A percentile compares a stretch with the other conserved stretches of the same genome.
These are phyloP conservation scores for Cryphonectria nitschkei DNA, from an alignment of 2,329 filamentous ascomycete genomes.

Conservation along the genomic window DNA sequence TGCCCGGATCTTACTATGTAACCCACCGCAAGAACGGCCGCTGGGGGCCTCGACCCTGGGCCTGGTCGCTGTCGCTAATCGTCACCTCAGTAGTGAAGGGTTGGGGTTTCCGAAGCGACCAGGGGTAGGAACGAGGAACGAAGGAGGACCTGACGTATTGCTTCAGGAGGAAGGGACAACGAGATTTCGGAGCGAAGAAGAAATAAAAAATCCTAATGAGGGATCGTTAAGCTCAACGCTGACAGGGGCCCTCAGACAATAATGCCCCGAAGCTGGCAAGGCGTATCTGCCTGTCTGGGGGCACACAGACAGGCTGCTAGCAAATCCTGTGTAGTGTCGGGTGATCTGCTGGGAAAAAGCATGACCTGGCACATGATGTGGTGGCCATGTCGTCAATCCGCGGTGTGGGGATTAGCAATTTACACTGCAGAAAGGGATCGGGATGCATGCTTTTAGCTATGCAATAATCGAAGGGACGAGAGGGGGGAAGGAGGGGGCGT, in stretches of 20 bases:
- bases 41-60: background rate
- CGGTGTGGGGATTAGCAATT: slow-evolving; percentile 10
- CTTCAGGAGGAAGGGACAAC: background rate
- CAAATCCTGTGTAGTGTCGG: background rate
- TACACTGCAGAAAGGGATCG: background rate
- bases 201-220: background rate
- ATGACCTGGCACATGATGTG: slow-evolving; percentile 24
- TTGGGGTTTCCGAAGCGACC: background rate
- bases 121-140: background rate
- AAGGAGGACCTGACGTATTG: no score
- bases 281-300: no score
- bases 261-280: background rate
- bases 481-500: background rate
- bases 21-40: background rate
- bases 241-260: background rate
- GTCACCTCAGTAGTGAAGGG: background rate
- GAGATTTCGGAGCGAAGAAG: background rate
- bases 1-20: background rate
- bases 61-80: background rate
- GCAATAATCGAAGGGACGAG: slow-evolving; percentile 11
- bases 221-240: background rate
- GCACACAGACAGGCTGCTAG: no score
- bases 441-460: slow-evolving; percentile 11
- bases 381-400: slow-evolving; percentile 14
- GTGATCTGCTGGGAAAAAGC: slow-evolving; percentile 10